Percentiles rank a stretch among this genome's conserved stretches.
Evolutionary conservation across 2,329 filamentous ascomycete genomes (phyloP).

Genomic region (Colletotrichum tropicicola): DNA sequence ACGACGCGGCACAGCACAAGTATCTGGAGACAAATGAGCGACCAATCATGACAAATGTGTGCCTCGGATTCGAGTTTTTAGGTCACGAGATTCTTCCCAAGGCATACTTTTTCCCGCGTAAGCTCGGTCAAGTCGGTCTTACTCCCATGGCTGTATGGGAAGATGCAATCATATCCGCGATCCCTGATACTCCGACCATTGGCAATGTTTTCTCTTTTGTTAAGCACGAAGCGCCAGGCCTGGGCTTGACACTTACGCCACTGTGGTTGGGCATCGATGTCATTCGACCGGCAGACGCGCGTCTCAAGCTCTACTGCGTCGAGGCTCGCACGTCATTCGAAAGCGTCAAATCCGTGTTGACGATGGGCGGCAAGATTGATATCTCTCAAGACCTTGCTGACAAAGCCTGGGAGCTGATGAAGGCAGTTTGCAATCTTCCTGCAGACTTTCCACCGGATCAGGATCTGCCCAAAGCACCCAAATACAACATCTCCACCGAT

Average conservation of each 20-base stretch:
- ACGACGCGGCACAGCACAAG: neutral
- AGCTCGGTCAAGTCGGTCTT: constrained; percentile 8
- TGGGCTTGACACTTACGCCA: neutral
- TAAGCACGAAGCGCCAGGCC: neutral
- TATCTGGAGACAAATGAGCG: constrained; percentile 2
- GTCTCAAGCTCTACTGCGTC: constrained; percentile 15
- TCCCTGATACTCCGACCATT: neutral
- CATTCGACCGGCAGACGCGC: neutral
- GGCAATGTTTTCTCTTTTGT: neutral
- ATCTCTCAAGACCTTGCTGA: neutral
- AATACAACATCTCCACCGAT: neutral
- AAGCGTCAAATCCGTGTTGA: neutral
- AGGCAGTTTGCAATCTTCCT: constrained; percentile 3
- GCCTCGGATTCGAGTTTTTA: constrained; percentile 9
- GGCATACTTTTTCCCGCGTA: constrained; percentile 10
- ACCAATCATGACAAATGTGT: constrained; percentile 1
- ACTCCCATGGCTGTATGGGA: constrained; percentile 12
- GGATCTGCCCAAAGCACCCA: neutral
- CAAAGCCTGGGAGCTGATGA: constrained; percentile 11
- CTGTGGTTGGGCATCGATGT: constrained; percentile 9
- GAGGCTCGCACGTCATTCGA: constrained; percentile 1
- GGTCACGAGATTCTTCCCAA: neutral
- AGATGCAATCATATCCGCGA: neutral
- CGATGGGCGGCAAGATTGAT: neutral
- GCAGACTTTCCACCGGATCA: neutral